Conservation (phyloP, 2,329 filamentous ascomycete genomes). For the Monosporascus sp. region DNA sequence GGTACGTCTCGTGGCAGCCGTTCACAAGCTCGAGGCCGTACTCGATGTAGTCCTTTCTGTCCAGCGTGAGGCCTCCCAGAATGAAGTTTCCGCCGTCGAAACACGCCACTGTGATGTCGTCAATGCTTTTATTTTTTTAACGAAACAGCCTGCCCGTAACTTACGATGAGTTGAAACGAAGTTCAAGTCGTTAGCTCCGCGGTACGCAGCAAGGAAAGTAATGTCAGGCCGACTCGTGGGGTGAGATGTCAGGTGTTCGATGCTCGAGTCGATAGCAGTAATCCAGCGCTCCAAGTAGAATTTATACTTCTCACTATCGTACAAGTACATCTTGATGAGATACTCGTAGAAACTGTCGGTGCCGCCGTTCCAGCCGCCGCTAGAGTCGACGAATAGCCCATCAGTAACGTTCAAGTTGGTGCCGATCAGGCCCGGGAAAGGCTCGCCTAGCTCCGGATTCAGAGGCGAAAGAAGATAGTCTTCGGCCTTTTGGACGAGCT, state of each 20-base stretch:
- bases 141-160: conserved; percentile 12
- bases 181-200: conserved; percentile 34
- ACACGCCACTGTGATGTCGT: conserved; percentile 59
- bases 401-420: conserved; percentile 58
- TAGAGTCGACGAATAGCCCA: conserved; percentile 61
- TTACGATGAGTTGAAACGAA: conserved; percentile 47
- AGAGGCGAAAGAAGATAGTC: conserved; percentile 63
- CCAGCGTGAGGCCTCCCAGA: conserved; percentile 68
- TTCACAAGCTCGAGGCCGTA: conserved; percentile 69
- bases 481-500: conserved; percentile 63
- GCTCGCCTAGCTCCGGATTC: conserved; percentile 54
- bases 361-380: conserved; percentile 72
- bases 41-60: conserved; percentile 60
- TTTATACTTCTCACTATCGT: conserved; percentile 60
- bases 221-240: conserved; percentile 62
- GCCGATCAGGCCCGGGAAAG: conserved; percentile 73
- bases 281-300: conserved; percentile 71
- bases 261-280: conserved; percentile 68
- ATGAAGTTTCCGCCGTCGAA: conserved; percentile 85
- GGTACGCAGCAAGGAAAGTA: conserved; percentile 62
- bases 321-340: conserved; percentile 85
- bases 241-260: conserved; percentile 64
- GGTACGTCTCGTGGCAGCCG: conserved; percentile 71
- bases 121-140: neutral
- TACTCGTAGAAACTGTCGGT: conserved; percentile 85